These are phyloP conservation scores for Exophiala sp. DNA, from an alignment of 2,329 filamentous ascomycete species.

Conservation along the genomic window DNA sequence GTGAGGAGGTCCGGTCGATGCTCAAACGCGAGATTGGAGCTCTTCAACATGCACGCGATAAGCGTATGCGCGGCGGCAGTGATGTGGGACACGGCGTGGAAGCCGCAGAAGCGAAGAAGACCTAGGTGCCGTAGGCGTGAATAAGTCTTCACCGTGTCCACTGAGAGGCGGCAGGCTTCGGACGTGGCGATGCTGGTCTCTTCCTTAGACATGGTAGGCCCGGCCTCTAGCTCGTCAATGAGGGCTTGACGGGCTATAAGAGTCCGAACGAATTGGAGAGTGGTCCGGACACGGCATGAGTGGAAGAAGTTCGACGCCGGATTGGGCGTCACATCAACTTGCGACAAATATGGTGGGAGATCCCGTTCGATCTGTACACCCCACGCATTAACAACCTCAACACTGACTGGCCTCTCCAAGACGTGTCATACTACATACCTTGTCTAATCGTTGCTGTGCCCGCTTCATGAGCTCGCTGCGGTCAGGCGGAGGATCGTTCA, in stretches of 20 bases:
- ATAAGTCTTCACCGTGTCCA: conserved; percentile 11
- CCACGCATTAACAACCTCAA: no score
- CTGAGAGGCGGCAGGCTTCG: conserved; percentile 11
- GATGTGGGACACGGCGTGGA: conserved; percentile 8
- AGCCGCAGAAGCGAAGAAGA: conserved; percentile 9
- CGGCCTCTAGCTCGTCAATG: conserved; percentile 8
- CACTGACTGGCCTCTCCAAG: no score
- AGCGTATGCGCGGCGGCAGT: conserved; percentile 12
- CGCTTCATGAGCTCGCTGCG: conserved; percentile 9
- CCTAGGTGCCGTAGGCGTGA: conserved; percentile 8
- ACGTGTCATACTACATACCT: no score
- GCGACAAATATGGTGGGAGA: conserved; percentile 9
- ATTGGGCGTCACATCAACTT: conserved; percentile 1
- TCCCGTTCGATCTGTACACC: conserved; percentile 5
- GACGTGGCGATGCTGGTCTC: conserved; percentile 7
- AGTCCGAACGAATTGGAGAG: conserved; percentile 9
- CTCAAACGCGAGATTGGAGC: conserved; percentile 10
- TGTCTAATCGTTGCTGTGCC: conserved; percentile 8
- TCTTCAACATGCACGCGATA: conserved; percentile 10
- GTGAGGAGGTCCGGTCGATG: conserved; percentile 10
- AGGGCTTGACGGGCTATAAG: conserved; percentile 11
- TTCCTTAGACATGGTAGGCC: conserved; percentile 1
- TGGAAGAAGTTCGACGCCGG: conserved; percentile 10
- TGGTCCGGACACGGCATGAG: conserved; percentile 7
- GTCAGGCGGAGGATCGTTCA: conserved; percentile 1